Evolutionary conservation across 805 yeast genomes (phyloP).

Genomic region (Candida boidinii): DNA sequence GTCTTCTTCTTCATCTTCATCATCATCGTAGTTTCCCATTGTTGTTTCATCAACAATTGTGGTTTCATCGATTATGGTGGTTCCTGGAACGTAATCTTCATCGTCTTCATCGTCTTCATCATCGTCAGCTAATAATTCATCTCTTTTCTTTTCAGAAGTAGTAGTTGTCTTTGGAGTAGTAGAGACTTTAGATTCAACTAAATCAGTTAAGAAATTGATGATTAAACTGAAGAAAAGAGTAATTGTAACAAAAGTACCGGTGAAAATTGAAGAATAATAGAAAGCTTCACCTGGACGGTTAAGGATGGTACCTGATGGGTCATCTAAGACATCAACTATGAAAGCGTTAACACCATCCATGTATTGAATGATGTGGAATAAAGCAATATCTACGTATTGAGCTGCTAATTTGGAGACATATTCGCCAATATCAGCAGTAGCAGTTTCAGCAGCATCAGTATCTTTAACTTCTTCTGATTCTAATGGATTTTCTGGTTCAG

Average conservation of each 20-base stretch:
- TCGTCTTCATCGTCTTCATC: slow-evolving; percentile 2
- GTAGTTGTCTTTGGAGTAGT: slow-evolving; percentile 4
- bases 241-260: slow-evolving; percentile 32
- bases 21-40: no score
- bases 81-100: slow-evolving; percentile 1
- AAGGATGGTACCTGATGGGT: slow-evolving; percentile 36
- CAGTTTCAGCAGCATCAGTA: slow-evolving; percentile 10
- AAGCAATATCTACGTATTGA: slow-evolving; percentile 11
- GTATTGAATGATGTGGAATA: slow-evolving; percentile 10
- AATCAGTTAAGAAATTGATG: no score
- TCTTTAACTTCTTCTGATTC: slow-evolving; percentile 13
- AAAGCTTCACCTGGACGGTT: slow-evolving; percentile 43
- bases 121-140: slow-evolving; percentile 1
- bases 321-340: slow-evolving; percentile 29
- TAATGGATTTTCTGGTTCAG: slow-evolving; percentile 38
- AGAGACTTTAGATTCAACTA: slow-evolving; percentile 10
- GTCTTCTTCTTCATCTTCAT: slow-evolving; percentile 8
- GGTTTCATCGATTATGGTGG: no score
- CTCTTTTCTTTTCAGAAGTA: neutral
- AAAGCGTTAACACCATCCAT: slow-evolving; percentile 22
- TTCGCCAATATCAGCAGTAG: no score
- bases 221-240: slow-evolving; percentile 30
- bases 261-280: slow-evolving; percentile 33
- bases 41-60: no score
- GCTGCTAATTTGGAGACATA: slow-evolving; percentile 10